These are phyloP conservation scores for Triticum dicoccoides DNA, from an alignment of 176 grass and related monocot species.

Conservation along the genomic window DNA sequence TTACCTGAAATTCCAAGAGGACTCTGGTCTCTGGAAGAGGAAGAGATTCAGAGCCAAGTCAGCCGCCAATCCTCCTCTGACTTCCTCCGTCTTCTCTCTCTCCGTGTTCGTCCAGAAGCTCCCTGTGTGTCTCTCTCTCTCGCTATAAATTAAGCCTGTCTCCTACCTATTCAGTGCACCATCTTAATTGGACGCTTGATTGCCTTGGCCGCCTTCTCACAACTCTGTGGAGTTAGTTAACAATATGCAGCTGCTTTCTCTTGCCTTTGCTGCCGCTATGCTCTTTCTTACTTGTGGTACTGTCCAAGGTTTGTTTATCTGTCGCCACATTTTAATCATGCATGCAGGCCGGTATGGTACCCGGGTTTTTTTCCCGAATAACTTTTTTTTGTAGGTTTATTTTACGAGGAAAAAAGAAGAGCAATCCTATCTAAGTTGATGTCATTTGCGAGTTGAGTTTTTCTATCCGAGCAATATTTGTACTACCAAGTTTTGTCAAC, in stretches of 20 bases:
- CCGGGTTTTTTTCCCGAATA: not conserved
- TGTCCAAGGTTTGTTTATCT: not conserved
- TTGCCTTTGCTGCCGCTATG: not conserved
- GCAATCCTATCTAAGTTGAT: not conserved
- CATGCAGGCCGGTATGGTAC: not conserved
- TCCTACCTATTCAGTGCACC: not conserved
- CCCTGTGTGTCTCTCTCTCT: not conserved
- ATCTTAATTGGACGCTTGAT: not conserved
- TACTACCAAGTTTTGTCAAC: no score
- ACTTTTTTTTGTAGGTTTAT: not conserved
- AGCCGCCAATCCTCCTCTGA: not conserved
- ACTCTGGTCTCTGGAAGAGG: not conserved
- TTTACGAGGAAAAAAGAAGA: not conserved
- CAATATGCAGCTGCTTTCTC: not conserved
- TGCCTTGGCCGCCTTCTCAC: not conserved
- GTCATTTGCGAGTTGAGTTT: not conserved
- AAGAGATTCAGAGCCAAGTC: constrained; percentile 7
- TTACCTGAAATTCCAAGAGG: not conserved
- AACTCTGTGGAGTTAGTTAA: not conserved
- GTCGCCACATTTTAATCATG: not conserved
- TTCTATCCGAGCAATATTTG: no score
- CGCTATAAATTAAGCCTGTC: not conserved
- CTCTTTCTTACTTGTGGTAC: constrained; percentile 2
- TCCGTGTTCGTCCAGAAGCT: no score
- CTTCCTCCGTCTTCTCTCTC: not conserved